Evolutionary conservation across 257 asterid genomes (phyloP), one percentile per base, ranked within the genome.

Genomic region (Primulina huaijiensis): DNA sequence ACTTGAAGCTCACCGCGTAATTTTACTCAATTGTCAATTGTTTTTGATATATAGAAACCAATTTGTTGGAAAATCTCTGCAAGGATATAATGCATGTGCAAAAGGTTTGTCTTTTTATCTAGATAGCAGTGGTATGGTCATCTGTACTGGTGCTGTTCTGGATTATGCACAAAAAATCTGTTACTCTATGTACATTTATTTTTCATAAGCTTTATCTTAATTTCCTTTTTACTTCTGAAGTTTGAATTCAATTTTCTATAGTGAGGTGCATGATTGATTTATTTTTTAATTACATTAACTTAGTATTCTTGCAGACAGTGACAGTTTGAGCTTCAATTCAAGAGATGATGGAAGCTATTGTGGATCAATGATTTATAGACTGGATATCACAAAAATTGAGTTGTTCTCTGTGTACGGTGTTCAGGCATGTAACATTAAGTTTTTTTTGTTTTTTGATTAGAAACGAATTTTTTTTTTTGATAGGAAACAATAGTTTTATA

Each of bases 401-500:
- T 77, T 88, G 19, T 86, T 81, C 78, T 88, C 95, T 1, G 84
- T 85, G 69, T 88, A 90, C 37, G 97, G 97, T 61, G 78, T 73
- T 75, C 97, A 88, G 95, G 97, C 81, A 84, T 73, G 92, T 84
- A 33, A 4, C 37, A 33, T 2, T 33, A 33, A 23, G 25, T 23
- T 23, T 23, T 23, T 21, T 23, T 23, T 23, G 25, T 23, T 23
- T 23, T 23, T 1, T 23, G 1, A 23, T 23, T 23, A 23, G 25
- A 23, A 23, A 23, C 25, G 25, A 23, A 23, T n/a, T n/a, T n/a
- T n/a, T n/a, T n/a, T n/a, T n/a, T n/a, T n/a, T n/a, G n/a, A n/a
- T n/a, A n/a, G n/a, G n/a, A n/a, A n/a, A n/a, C n/a, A n/a, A n/a
- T n/a, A n/a, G n/a, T n/a, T n/a, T n/a, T n/a, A n/a, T n/a, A n/a